phyloP scores from a whole-genome alignment of 805 yeast genomes.

The Yarrowia alimentaria region DNA sequence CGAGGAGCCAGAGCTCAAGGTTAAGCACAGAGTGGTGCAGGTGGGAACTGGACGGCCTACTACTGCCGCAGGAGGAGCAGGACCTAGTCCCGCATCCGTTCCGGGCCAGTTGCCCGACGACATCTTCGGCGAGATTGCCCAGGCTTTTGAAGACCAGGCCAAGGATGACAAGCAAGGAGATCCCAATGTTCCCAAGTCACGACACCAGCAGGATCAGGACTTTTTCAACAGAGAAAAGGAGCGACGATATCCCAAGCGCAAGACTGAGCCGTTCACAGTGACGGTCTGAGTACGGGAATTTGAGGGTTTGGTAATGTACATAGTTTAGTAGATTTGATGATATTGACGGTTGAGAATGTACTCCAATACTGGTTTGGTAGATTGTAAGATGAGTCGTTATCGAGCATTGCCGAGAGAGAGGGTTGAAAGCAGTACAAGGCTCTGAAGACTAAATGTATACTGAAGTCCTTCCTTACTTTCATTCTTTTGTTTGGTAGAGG shows the following conservation, averaged over 20 bases:
- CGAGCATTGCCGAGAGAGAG: no score
- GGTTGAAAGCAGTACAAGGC: no score
- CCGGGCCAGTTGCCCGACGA: constrained; percentile 23
- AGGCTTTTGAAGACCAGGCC: constrained; percentile 25
- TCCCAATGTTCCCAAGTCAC: not conserved
- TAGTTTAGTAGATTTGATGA: no score
- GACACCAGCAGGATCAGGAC: constrained; percentile 21
- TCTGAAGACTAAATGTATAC: no score
- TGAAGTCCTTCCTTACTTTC: no score
- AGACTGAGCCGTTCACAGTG: constrained; percentile 4
- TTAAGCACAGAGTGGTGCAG: not conserved
- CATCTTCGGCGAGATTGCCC: constrained; percentile 12
- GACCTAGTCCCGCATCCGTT: no score
- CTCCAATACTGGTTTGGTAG: no score
- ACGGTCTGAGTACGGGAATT: no score
- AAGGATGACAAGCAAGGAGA: not conserved
- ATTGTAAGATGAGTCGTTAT: no score
- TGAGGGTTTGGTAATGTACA: constrained; percentile 19
- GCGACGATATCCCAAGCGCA: constrained; percentile 16
- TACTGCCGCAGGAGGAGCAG: constrained; percentile 16
- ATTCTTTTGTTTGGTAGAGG: no score
- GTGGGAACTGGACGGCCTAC: constrained; percentile 7
- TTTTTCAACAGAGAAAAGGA: constrained; percentile 15
- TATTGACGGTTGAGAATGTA: no score
- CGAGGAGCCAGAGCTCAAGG: not conserved